Conservation (phyloP, 768 basidiomycete genomes). For the Boletus tylopilopsis region DNA sequence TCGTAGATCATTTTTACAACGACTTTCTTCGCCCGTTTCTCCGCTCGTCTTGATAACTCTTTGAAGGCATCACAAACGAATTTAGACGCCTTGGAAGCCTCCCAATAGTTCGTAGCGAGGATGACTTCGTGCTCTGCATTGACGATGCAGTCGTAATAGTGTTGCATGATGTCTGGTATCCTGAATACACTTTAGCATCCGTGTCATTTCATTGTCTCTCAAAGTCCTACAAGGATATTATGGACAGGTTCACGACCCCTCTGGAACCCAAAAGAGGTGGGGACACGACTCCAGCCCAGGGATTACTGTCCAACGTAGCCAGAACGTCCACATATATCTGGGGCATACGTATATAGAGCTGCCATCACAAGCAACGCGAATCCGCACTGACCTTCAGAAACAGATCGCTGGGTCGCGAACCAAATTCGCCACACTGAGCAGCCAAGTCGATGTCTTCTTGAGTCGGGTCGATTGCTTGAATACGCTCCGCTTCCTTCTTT, state of each 20-base stretch:
- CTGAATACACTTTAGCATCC: conserved; percentile 25
- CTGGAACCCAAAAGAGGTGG: conserved; percentile 61
- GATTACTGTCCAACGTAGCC: conserved; percentile 51
- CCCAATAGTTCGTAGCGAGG: conserved; percentile 64
- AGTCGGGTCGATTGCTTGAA: conserved; percentile 27
- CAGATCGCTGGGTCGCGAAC: conserved; percentile 50
- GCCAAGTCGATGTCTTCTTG: conserved; percentile 44
- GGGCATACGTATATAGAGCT: neutral
- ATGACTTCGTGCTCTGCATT: conserved; percentile 61
- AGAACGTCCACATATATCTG: conserved; percentile 65
- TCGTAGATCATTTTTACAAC: conserved; percentile 71
- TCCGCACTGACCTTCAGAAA: conserved; percentile 50
- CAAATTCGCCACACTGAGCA: conserved; percentile 49
- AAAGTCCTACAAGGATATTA: conserved; percentile 49
- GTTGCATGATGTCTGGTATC: conserved; percentile 71
- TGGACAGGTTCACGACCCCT: conserved; percentile 58
- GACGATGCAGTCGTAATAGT: conserved; percentile 61
- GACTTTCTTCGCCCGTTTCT: conserved; percentile 42
- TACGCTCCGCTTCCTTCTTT: conserved; percentile 15
- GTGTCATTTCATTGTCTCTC: neutral
- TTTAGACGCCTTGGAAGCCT: conserved; percentile 48
- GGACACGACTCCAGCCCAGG: conserved; percentile 53
- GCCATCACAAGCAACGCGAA: neutral
- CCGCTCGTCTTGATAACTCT: conserved; percentile 47
- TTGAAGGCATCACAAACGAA: conserved; percentile 49